phyloP scores from a whole-genome alignment of 352 stramenopile species.

The Globisporangium rhizosaccharum region DNA sequence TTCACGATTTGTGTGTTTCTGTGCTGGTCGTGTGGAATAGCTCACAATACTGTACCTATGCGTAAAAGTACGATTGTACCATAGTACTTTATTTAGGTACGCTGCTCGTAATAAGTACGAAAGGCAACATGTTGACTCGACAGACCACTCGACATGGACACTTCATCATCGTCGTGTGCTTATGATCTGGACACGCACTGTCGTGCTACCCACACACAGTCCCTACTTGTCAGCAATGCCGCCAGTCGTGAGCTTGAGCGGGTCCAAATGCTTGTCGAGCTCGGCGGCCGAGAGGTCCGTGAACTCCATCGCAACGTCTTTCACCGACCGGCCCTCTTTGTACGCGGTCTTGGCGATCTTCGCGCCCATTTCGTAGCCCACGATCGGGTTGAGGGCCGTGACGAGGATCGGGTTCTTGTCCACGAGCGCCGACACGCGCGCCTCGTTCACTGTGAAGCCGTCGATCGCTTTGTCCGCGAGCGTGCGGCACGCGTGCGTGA shows the following conservation, averaged over 20 bases:
- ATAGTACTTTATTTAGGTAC: too few relatives aligned
- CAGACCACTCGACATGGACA: too few relatives aligned
- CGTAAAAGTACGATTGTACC: too few relatives aligned
- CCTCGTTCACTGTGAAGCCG: constrained; percentile 38
- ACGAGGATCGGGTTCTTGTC: constrained; percentile 54
- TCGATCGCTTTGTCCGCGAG: constrained; percentile 41
- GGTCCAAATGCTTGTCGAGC: constrained; percentile 50
- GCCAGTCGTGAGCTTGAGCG: constrained; percentile 35
- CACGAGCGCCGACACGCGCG: constrained; percentile 39
- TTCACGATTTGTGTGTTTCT: too few relatives aligned
- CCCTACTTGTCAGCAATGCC: constrained; percentile 34
- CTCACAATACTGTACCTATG: too few relatives aligned
- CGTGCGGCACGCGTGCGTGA: constrained; percentile 30
- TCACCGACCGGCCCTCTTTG: constrained; percentile 44
- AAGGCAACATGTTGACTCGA: too few relatives aligned
- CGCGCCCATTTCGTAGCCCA: constrained; percentile 49
- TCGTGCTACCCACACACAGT: background rate
- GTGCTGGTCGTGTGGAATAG: too few relatives aligned
- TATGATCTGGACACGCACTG: background rate
- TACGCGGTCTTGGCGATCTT: constrained; percentile 60
- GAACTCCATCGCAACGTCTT: constrained; percentile 40
- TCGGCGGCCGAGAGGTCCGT: constrained; percentile 37
- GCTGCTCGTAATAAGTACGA: too few relatives aligned
- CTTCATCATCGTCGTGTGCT: background rate
- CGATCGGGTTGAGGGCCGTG: constrained; percentile 49